A percentile compares a stretch with the other conserved stretches of the same genome.
Evolutionary conservation across 495 filamentous ascomycete genomes (phyloP).

Genomic region (Lasiosphaeria miniovina): DNA sequence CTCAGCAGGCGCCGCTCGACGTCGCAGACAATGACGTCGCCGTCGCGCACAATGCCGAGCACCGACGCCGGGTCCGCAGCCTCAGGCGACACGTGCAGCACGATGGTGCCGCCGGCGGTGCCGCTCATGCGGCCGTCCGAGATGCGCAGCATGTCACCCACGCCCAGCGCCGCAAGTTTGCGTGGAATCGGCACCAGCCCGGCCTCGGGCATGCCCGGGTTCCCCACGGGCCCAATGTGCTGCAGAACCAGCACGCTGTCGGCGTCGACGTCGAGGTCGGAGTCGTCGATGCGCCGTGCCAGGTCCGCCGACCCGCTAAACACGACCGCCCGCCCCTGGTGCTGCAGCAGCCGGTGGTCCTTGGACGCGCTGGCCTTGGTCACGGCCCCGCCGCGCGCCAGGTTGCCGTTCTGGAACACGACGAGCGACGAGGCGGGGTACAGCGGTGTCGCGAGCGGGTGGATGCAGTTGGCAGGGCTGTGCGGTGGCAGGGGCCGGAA

Average conservation of each 20-base stretch:
- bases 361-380: constrained; percentile 64
- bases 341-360: constrained; percentile 45
- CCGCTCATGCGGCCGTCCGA: constrained; percentile 68
- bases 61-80: constrained; percentile 53
- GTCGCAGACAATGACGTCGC: constrained; percentile 57
- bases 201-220: constrained; percentile 68
- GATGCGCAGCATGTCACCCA: constrained; percentile 63
- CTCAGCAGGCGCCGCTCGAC: constrained; percentile 42
- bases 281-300: constrained; percentile 55
- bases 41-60: constrained; percentile 58
- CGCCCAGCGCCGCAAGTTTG: constrained; percentile 56
- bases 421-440: constrained; percentile 54
- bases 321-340: constrained; percentile 56
- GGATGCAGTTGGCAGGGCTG: constrained; percentile 32
- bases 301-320: constrained; percentile 57
- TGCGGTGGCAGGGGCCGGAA: constrained; percentile 39
- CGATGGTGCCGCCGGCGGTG: constrained; percentile 66
- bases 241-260: constrained; percentile 59
- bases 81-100: constrained; percentile 64
- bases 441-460: constrained; percentile 51
- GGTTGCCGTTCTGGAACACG: constrained; percentile 51
- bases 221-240: constrained; percentile 61
- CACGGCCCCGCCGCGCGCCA: constrained; percentile 53
- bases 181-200: constrained; percentile 63
- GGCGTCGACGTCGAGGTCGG: constrained; percentile 47